Percentiles rank a stretch among this genome's conserved stretches.
These are phyloP conservation scores for Diospyros lotus DNA, from an alignment of 148 eudicot genomes.

Conservation along the genomic window DNA sequence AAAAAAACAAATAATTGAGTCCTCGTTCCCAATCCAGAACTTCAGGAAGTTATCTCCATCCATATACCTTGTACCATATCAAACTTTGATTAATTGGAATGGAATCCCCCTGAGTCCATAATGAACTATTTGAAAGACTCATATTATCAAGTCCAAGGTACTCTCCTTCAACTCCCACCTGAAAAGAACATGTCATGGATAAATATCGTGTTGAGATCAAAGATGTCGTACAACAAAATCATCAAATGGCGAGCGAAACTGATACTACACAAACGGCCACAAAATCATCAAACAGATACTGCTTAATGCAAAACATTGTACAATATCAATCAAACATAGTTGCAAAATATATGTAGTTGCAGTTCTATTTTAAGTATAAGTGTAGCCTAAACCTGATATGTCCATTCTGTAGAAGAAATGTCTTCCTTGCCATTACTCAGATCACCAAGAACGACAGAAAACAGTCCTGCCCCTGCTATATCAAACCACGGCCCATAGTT, in stretches of 20 bases:
- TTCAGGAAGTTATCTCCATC: background rate
- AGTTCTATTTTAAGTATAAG: background rate
- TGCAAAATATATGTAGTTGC: background rate
- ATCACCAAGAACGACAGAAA: constrained; percentile 34
- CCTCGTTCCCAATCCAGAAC: background rate
- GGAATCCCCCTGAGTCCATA: constrained; percentile 33
- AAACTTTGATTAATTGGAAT: constrained; percentile 36
- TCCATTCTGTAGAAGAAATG: constrained; percentile 39
- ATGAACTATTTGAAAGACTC: constrained; percentile 36
- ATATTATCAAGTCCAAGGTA: constrained; percentile 35
- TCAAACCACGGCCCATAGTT: constrained; percentile 60
- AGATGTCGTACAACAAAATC: background rate
- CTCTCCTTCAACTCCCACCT: constrained; percentile 57
- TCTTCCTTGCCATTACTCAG: constrained; percentile 24
- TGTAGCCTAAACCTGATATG: constrained; percentile 35
- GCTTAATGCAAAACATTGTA: constrained; percentile 2
- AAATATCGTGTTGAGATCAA: background rate
- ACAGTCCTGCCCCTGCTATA: constrained; percentile 38
- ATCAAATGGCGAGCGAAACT: background rate
- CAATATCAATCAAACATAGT: background rate
- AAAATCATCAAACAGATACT: background rate
- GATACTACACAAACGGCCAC: too few relatives aligned
- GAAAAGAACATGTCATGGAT: background rate
- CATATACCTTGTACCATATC: constrained; percentile 53
- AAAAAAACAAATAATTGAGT: background rate